Evolutionary conservation across 2,329 filamentous ascomycete genomes (phyloP).

Genomic region (Sordariomycetes sp.): DNA sequence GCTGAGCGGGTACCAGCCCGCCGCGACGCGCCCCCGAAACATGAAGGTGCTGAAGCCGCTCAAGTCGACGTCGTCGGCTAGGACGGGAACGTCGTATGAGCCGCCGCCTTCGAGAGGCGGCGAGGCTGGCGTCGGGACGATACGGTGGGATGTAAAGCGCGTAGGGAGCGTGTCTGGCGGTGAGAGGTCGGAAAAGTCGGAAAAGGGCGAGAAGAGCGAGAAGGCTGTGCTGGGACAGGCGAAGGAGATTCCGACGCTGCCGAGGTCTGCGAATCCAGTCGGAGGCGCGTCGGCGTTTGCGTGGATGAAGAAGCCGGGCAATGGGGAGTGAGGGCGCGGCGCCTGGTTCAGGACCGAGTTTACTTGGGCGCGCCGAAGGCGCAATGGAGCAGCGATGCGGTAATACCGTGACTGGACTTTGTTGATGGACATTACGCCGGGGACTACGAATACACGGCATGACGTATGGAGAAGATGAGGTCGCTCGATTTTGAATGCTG

Average conservation of each 20-base stretch:
- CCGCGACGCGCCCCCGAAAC: constrained; percentile 46
- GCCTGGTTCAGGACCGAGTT: background rate
- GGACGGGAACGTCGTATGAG: constrained; percentile 39
- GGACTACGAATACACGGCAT: background rate
- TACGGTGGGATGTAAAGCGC: constrained; percentile 41
- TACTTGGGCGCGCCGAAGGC: background rate
- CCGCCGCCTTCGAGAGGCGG: constrained; percentile 12
- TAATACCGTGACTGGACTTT: background rate
- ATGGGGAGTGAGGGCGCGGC: background rate
- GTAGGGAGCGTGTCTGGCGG: constrained; percentile 26
- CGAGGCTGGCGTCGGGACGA: constrained; percentile 14
- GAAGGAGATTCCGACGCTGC: constrained; percentile 15
- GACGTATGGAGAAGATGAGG: constrained; percentile 2
- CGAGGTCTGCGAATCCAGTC: constrained; percentile 64
- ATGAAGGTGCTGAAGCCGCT: constrained; percentile 87
- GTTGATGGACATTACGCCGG: too few relatives aligned
- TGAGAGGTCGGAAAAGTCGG: too few relatives aligned
- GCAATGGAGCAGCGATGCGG: background rate
- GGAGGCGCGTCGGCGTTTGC: constrained; percentile 89
- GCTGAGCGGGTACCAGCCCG: constrained; percentile 57
- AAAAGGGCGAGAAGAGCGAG: constrained; percentile 12
- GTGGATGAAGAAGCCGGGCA: constrained; percentile 53
- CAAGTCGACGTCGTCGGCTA: constrained; percentile 46
- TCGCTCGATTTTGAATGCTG: too few relatives aligned
- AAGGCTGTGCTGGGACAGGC: constrained; percentile 14